These are phyloP conservation scores for Balansia obtecta DNA, from an alignment of 2,329 filamentous ascomycete genomes.

Conservation along the genomic window DNA sequence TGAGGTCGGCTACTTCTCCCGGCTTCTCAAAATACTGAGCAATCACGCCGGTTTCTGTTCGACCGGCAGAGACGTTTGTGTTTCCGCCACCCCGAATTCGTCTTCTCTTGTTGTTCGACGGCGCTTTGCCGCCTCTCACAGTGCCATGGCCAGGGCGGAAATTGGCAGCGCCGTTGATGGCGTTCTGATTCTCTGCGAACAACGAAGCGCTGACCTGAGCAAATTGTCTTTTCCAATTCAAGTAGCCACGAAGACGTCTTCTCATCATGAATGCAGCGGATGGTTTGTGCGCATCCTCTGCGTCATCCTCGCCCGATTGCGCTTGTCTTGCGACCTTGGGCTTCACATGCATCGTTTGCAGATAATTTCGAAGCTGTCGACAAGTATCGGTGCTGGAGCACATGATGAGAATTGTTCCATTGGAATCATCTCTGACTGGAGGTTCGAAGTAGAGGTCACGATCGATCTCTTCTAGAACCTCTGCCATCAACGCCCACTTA, in stretches of 20 bases:
- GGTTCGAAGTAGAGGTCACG: slow-evolving; percentile 79
- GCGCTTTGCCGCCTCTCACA: slow-evolving; percentile 46
- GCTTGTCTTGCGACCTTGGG: slow-evolving; percentile 31
- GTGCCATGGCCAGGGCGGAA: slow-evolving; percentile 31
- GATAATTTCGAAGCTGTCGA: slow-evolving; percentile 77
- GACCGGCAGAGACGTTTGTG: slow-evolving; percentile 42
- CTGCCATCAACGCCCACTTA: slow-evolving; percentile 84
- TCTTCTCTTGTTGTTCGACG: slow-evolving; percentile 82
- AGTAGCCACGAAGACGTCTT: slow-evolving; percentile 71
- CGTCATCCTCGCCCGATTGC: slow-evolving; percentile 26
- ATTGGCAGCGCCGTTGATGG: slow-evolving; percentile 55
- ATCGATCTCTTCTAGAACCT: slow-evolving; percentile 88
- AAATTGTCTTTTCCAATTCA: slow-evolving; percentile 85
- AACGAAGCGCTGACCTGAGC: slow-evolving; percentile 69
- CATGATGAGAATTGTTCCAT: slow-evolving; percentile 91
- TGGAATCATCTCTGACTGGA: slow-evolving; percentile 64
- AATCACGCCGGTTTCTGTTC: slow-evolving; percentile 62
- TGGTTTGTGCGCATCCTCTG: slow-evolving; percentile 44
- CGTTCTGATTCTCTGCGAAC: slow-evolving; percentile 69
- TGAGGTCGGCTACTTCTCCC: slow-evolving; percentile 65
- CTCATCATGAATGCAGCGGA: slow-evolving; percentile 86
- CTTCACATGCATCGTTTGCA: slow-evolving; percentile 78
- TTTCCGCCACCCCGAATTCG: slow-evolving; percentile 69
- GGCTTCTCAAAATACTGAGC: slow-evolving; percentile 73
- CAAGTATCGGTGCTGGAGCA: slow-evolving; percentile 80